phyloP scores from a whole-genome alignment of 192 early-diverging fungal genomes.

The Linderina pennispora region DNA sequence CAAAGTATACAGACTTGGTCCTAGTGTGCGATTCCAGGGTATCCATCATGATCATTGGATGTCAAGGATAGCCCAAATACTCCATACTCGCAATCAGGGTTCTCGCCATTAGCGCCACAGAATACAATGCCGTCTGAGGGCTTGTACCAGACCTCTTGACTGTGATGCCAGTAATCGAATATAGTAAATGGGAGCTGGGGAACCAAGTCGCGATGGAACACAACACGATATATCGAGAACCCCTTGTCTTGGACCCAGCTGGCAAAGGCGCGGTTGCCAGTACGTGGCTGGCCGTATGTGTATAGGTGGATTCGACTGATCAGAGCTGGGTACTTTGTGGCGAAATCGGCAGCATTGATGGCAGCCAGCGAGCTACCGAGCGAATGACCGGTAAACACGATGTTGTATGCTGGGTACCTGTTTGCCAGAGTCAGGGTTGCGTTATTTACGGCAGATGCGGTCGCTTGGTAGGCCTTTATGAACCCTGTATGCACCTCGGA shows the following conservation, averaged over 20 bases:
- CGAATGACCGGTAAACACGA: conserved; percentile 8
- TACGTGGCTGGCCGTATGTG: conserved; percentile 2
- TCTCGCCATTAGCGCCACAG: not conserved
- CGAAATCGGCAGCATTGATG: conserved; percentile 4
- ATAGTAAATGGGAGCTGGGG: not conserved
- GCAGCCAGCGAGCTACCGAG: conserved; percentile 5
- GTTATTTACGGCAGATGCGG: not conserved
- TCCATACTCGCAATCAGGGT: not conserved
- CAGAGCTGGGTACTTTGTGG: not conserved
- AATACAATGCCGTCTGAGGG: not conserved
- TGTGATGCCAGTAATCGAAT: not conserved
- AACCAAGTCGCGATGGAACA: not conserved
- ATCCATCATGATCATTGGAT: no score
- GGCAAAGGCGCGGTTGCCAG: not conserved
- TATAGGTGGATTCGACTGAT: not conserved
- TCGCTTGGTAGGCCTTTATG: not conserved
- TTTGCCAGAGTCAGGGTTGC: not conserved
- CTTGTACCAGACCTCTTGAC: not conserved
- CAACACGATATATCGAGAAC: not conserved
- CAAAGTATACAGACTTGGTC: no score
- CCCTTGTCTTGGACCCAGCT: not conserved
- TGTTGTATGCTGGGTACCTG: not conserved
- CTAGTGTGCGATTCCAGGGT: no score
- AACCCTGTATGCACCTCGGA: not conserved
- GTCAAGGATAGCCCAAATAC: no score